Evolutionary conservation across 2,329 filamentous ascomycete species (phyloP).

Genomic region (Botryotinia narcissicola): DNA sequence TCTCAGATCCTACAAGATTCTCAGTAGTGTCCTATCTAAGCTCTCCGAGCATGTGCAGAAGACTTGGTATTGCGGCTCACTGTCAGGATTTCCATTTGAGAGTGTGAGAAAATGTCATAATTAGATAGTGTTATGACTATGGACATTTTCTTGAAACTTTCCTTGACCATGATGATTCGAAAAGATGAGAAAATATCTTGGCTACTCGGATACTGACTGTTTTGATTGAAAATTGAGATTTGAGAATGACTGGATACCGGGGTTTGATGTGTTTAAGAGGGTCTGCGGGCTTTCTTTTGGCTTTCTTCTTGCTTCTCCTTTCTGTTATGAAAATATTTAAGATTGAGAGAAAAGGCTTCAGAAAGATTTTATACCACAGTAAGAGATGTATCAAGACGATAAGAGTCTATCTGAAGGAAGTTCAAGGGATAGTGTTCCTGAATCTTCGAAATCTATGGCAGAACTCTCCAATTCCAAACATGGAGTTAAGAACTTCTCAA

Average conservation of each 20-base stretch:
- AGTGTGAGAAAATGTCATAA: neutral
- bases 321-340: no score
- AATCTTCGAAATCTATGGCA: neutral
- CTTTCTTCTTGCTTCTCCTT: neutral
- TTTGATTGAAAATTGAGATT: neutral
- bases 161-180: neutral
- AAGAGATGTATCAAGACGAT: neutral
- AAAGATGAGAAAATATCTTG: neutral
- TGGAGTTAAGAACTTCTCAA: neutral
- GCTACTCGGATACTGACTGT: neutral
- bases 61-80: no score
- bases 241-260: neutral
- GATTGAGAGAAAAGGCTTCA: neutral
- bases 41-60: no score
- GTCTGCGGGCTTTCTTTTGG: neutral
- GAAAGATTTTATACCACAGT: neutral
- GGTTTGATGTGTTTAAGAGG: neutral
- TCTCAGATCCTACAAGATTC: no score
- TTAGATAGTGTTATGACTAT: neutral
- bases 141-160: neutral
- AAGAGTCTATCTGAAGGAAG: neutral
- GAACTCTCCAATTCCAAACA: neutral
- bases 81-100: neutral
- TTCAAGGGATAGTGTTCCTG: neutral
- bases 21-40: no score